A percentile compares a stretch with the other conserved stretches of the same genome.
Conservation (phyloP, 352 stramenopile species). For the Globisporangium camurandrum region DNA sequence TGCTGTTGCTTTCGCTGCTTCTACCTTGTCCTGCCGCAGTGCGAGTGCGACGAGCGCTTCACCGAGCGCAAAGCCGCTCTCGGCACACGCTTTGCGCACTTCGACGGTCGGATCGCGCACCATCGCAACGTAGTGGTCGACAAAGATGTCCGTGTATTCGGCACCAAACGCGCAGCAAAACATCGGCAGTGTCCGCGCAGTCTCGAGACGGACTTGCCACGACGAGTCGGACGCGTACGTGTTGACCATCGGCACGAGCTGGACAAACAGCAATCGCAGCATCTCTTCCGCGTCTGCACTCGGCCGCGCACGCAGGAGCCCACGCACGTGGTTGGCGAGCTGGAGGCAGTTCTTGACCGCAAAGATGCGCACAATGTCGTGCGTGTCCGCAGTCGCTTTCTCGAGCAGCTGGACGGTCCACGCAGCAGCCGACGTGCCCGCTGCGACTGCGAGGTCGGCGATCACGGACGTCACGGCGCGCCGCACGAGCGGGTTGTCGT, state of each 20-base stretch:
- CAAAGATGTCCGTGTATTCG: constrained; percentile 80
- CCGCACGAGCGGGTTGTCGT: constrained; percentile 81
- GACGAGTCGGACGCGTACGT: constrained; percentile 82
- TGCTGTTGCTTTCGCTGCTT: neutral
- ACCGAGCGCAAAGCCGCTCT: constrained; percentile 55
- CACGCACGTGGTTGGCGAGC: constrained; percentile 48
- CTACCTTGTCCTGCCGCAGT: constrained; percentile 16
- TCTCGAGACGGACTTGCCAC: constrained; percentile 83
- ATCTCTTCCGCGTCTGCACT: constrained; percentile 33
- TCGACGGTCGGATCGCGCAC: constrained; percentile 79
- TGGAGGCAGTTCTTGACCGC: constrained; percentile 79
- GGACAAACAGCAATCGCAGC: constrained; percentile 61
- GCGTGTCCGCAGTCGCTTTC: constrained; percentile 72
- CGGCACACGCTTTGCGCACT: constrained; percentile 67
- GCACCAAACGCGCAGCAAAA: constrained; percentile 70
- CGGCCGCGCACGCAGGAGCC: constrained; percentile 24
- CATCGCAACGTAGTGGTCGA: constrained; percentile 85
- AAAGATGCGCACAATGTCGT: constrained; percentile 86
- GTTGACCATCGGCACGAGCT: constrained; percentile 86
- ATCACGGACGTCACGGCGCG: constrained; percentile 82
- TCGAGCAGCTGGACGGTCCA: constrained; percentile 79
- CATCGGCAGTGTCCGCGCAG: constrained; percentile 57
- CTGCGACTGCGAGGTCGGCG: constrained; percentile 51
- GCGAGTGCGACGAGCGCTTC: constrained; percentile 49
- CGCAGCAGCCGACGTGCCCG: constrained; percentile 35